phyloP scores from a whole-genome alignment of 805 yeast species.

The Spathaspora arborariae region DNA sequence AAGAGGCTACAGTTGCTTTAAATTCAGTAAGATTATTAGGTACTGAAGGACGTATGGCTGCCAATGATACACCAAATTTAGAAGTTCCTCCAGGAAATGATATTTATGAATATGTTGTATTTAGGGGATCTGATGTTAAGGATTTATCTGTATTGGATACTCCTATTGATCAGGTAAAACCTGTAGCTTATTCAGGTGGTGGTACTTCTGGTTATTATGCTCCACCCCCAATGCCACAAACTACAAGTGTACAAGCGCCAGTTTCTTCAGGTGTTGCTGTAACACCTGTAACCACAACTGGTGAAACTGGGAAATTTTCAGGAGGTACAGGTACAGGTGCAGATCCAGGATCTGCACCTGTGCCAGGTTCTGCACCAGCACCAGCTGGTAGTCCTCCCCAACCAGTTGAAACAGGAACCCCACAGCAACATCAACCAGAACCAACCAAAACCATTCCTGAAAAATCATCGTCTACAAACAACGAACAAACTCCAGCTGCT shows the following conservation, averaged over 20 bases:
- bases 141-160: slow-evolving; percentile 81
- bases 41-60: slow-evolving; percentile 79
- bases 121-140: slow-evolving; percentile 90
- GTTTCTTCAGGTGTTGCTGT: not conserved
- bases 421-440: slow-evolving; percentile 1
- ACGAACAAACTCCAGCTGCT: slow-evolving; percentile 10
- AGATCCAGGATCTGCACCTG: slow-evolving; percentile 9
- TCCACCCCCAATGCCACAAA: slow-evolving; percentile 11
- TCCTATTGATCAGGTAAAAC: slow-evolving; percentile 60
- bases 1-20: slow-evolving; percentile 84
- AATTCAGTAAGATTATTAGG: slow-evolving; percentile 79
- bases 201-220: slow-evolving; percentile 13
- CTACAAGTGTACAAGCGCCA: not conserved
- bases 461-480: slow-evolving; percentile 7
- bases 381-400: slow-evolving; percentile 6
- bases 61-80: slow-evolving; percentile 52
- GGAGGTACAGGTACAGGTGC: too few species aligned
- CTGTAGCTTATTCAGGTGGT: slow-evolving; percentile 35
- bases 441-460: slow-evolving; percentile 9
- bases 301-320: slow-evolving; percentile 5
- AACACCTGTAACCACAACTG: slow-evolving; percentile 9
- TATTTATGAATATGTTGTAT: slow-evolving; percentile 72
- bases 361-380: slow-evolving; percentile 5
- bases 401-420: slow-evolving; percentile 3
- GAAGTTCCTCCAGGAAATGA: slow-evolving; percentile 71